phyloP scores from a whole-genome alignment of 2,329 filamentous ascomycete genomes.

The Arthrinium puccinioides region DNA sequence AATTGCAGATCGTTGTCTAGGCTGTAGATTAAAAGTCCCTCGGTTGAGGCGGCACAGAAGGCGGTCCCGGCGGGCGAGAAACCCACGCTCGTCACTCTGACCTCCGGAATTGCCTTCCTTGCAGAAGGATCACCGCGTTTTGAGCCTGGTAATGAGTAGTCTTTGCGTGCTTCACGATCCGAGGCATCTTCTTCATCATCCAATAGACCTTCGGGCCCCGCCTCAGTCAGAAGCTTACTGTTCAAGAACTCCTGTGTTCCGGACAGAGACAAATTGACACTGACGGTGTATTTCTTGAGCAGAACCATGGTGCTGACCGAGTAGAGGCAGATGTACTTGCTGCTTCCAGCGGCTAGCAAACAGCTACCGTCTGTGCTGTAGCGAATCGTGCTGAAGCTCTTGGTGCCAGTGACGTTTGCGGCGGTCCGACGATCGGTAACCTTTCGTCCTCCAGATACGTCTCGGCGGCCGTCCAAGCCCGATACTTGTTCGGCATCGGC shows the following conservation, averaged over 20 bases:
- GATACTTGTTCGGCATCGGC: conserved; percentile 80
- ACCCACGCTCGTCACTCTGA: conserved; percentile 74
- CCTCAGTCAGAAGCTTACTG: conserved; percentile 85
- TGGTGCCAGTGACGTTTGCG: conserved; percentile 83
- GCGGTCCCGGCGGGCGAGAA: conserved; percentile 85
- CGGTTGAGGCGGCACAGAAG: conserved; percentile 92
- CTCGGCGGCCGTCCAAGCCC: conserved; percentile 81
- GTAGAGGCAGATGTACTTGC: conserved; percentile 97
- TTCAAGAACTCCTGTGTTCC: conserved; percentile 97
- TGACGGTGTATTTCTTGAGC: conserved; percentile 92
- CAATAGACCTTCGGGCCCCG: conserved; percentile 74
- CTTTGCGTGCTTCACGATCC: conserved; percentile 77
- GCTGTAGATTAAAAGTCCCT: conserved; percentile 89
- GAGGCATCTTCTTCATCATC: conserved; percentile 85
- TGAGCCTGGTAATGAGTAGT: conserved; percentile 74
- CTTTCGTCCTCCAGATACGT: conserved; percentile 88
- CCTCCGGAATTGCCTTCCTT: conserved; percentile 69
- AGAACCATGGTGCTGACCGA: conserved; percentile 88
- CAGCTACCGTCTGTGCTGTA: conserved; percentile 93
- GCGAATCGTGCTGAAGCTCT: conserved; percentile 78
- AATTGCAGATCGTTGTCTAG: conserved; percentile 80
- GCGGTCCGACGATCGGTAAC: conserved; percentile 82
- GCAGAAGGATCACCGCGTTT: conserved; percentile 75
- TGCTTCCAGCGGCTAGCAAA: conserved; percentile 84
- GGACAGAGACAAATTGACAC: conserved; percentile 88